These are phyloP conservation scores for Fusarium pseudoanthophilum DNA, from an alignment of 2,329 filamentous ascomycete species.

Conservation along the genomic window DNA sequence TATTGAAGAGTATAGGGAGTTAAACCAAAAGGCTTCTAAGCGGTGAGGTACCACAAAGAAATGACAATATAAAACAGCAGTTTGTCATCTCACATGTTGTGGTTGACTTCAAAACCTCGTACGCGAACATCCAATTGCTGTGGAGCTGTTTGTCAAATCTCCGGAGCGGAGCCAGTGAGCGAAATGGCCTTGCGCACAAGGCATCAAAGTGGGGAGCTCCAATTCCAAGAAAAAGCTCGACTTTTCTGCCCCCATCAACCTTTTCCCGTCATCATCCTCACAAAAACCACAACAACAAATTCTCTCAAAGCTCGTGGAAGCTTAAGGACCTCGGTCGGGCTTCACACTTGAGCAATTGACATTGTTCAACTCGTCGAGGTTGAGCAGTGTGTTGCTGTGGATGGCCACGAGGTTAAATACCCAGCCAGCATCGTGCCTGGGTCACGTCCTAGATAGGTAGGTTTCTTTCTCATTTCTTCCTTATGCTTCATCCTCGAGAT, in stretches of 20 bases:
- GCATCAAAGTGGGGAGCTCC: slow-evolving; percentile 47
- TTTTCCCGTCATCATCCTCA: slow-evolving; percentile 33
- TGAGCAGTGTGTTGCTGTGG: slow-evolving; percentile 37
- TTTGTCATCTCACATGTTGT: background rate
- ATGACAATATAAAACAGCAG: background rate
- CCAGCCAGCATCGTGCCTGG: slow-evolving; percentile 40
- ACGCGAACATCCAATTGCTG: background rate
- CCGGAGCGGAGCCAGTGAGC: background rate
- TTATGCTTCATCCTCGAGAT: background rate
- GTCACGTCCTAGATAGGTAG: slow-evolving; percentile 49
- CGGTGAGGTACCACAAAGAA: background rate
- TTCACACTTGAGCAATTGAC: slow-evolving; percentile 29
- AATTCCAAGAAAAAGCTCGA: slow-evolving; percentile 41
- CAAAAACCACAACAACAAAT: slow-evolving; percentile 18
- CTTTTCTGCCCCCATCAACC: slow-evolving; percentile 20
- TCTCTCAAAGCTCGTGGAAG: slow-evolving; percentile 20
- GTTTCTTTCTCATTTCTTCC: slow-evolving; percentile 11
- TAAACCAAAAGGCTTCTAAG: background rate
- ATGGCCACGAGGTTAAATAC: slow-evolving; percentile 42
- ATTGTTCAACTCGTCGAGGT: slow-evolving; percentile 33
- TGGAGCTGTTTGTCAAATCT: slow-evolving; percentile 6
- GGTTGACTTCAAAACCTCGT: background rate
- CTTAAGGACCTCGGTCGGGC: slow-evolving; percentile 25
- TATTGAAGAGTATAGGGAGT: too few species aligned
- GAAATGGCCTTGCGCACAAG: slow-evolving; percentile 45